Evolutionary conservation across 1,284 basidiomycete species (phyloP), one percentile per base, ranked within the genome.

Genomic region (Trichosporon sp.): DNA sequence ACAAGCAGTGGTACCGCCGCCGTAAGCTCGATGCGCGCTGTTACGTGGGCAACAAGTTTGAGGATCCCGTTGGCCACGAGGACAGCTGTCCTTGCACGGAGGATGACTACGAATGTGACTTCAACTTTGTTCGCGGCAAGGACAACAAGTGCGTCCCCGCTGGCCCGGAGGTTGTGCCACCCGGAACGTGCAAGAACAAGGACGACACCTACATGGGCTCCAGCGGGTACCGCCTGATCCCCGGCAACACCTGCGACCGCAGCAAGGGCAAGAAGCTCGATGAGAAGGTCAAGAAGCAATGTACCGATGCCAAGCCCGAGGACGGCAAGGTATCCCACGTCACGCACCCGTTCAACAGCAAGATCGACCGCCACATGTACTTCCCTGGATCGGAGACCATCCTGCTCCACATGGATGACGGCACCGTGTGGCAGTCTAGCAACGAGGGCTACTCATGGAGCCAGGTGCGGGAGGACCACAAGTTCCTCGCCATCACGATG

Each of bases 401-500:
- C 60, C 85, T 99, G 23, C 87, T 92, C 32, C 89, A 92, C 29
- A 84, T 96, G 3, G 77, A 78, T 1, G 91, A 97, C 73, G 82
- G 87, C 65, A 85, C 86, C 0, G 84, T 97, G 61, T 98, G 91
- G 90, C 92, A 96, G 81, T 96, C 93, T 0, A 86, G 86, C 73
- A 97, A 95, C 77, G 95, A 99, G 78, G 95, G 95, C 0, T 94
- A 91, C 78, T 88, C 88, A 0, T 99, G 95, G 95, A 84, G 84
- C 59, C 87, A 87, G 69, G 82, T 88, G 13, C 81, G 80, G 70
- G 83, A 86, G 0, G 83, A 81, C 2, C 82, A 88, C 63, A 85
- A 83, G 4, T 91, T 95, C 81, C 82, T 97, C 37, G 87, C 86
- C 0, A 89, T 98, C 81, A 89, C 89, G 71, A 88, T 95, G 81